Conservation (phyloP, 495 filamentous ascomycete species). For the Durotheca rogersii region DNA sequence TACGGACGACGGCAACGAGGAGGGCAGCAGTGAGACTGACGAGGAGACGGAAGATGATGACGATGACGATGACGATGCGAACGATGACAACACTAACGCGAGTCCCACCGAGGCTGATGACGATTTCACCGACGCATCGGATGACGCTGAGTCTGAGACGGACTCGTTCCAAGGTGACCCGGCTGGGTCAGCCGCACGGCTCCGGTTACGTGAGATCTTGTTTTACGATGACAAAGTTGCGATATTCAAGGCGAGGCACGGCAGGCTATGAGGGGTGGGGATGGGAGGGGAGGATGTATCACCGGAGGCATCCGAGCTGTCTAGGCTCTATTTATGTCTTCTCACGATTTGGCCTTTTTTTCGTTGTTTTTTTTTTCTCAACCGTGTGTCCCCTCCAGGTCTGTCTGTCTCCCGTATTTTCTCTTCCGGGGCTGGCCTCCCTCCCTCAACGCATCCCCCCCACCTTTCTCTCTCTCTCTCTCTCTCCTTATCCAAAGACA, state of each 20-base stretch:
- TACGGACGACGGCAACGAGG: slow-evolving; percentile 48
- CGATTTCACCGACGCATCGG: slow-evolving; percentile 48
- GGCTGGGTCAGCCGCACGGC: slow-evolving; percentile 49
- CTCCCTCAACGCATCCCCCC: too few species aligned
- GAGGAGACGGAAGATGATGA: slow-evolving; percentile 52
- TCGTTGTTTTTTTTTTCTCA: slow-evolving; percentile 19
- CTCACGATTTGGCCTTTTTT: slow-evolving; percentile 7
- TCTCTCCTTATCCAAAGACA: neutral
- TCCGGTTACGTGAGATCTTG: slow-evolving; percentile 78
- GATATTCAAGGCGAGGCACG: slow-evolving; percentile 79
- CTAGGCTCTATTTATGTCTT: too few species aligned
- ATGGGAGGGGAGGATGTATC: too few species aligned
- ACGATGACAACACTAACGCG: slow-evolving; percentile 41
- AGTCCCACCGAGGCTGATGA: slow-evolving; percentile 46
- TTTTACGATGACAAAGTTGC: slow-evolving; percentile 89
- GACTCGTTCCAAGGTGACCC: slow-evolving; percentile 50
- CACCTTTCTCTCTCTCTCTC: too few species aligned
- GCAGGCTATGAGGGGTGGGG: slow-evolving; percentile 57
- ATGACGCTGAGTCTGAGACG: slow-evolving; percentile 61
- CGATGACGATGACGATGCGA: slow-evolving; percentile 47
- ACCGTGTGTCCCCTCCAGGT: too few species aligned
- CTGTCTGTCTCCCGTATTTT: too few species aligned
- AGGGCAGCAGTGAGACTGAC: slow-evolving; percentile 47
- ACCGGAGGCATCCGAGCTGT: slow-evolving; percentile 2
- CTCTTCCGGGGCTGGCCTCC: too few species aligned